Conservation (phyloP, 768 basidiomycete species). For the Roridomyces roridus region DNA sequence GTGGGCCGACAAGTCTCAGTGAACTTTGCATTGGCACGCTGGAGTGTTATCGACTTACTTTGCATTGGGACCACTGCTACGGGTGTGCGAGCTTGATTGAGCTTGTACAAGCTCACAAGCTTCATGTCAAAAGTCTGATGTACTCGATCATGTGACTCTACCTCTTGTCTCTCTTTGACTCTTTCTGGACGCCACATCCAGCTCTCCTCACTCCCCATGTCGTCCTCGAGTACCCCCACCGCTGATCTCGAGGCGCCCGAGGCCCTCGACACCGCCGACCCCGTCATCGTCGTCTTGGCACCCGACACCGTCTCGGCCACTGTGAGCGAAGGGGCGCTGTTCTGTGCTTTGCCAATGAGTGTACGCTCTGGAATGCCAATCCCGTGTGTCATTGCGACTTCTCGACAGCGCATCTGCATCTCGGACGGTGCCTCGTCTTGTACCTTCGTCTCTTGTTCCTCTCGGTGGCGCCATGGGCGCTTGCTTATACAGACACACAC, state of each 20-base stretch:
- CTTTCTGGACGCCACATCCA: no score
- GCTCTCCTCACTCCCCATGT: background rate
- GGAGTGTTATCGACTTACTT: no score
- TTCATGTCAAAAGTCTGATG: no score
- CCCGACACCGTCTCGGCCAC: conserved; percentile 18
- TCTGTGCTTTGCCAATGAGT: conserved; percentile 15
- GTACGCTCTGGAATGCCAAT: conserved; percentile 18
- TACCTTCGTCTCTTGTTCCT: no score
- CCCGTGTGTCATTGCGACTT: conserved; percentile 23
- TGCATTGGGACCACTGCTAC: no score
- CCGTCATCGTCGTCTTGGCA: conserved; percentile 23
- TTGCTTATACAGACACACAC: no score
- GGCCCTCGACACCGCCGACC: conserved; percentile 8
- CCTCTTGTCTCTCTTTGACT: no score
- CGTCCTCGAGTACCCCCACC: conserved; percentile 5
- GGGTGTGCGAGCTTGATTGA: no score
- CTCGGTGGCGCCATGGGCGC: background rate
- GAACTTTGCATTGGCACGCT: no score
- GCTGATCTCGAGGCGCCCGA: background rate
- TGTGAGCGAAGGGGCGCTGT: conserved; percentile 9
- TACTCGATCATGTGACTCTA: no score
- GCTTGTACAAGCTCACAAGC: no score
- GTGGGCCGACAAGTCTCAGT: no score
- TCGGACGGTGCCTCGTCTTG: conserved; percentile 13
- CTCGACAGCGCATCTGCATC: conserved; percentile 24